Evolutionary conservation across 805 yeast species (phyloP).

Genomic region (Yamadazyma scolyti): DNA sequence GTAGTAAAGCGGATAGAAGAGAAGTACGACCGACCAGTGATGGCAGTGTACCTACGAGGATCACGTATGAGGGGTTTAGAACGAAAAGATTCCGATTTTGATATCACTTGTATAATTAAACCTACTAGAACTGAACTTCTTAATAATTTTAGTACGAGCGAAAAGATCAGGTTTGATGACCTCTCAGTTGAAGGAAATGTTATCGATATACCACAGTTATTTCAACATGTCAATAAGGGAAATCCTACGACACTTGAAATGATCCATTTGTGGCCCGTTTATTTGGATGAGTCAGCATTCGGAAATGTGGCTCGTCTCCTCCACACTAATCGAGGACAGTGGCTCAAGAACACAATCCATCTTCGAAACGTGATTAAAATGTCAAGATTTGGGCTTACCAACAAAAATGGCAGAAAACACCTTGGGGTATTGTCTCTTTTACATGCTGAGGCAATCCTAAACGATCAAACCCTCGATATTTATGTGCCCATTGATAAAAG

Average conservation of each 20-base stretch:
- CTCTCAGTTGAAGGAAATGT: slow-evolving; percentile 1
- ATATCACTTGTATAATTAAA: neutral
- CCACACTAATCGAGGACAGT: too few relatives aligned
- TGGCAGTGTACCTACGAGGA: slow-evolving; percentile 1
- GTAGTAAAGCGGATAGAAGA: too few relatives aligned
- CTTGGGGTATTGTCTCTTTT: too few relatives aligned
- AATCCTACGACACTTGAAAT: neutral
- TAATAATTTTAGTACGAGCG: neutral
- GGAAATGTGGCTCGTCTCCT: too few relatives aligned
- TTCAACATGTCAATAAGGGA: neutral
- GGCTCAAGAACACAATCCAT: too few relatives aligned
- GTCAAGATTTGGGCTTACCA: too few relatives aligned
- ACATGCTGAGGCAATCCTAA: too few relatives aligned
- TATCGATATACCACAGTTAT: neutral
- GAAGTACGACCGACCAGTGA: neutral
- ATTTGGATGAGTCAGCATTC: too few relatives aligned
- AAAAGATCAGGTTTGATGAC: slow-evolving; percentile 1
- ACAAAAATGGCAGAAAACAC: too few relatives aligned
- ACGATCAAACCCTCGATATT: too few relatives aligned
- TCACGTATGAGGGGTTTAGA: neutral
- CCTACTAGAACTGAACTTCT: neutral
- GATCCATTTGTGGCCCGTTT: neutral
- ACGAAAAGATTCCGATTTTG: neutral
- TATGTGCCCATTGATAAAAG: too few relatives aligned
- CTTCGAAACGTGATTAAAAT: too few relatives aligned